phyloP scores from a whole-genome alignment of 805 yeast species.

The Debaryomyces tyrocola region DNA sequence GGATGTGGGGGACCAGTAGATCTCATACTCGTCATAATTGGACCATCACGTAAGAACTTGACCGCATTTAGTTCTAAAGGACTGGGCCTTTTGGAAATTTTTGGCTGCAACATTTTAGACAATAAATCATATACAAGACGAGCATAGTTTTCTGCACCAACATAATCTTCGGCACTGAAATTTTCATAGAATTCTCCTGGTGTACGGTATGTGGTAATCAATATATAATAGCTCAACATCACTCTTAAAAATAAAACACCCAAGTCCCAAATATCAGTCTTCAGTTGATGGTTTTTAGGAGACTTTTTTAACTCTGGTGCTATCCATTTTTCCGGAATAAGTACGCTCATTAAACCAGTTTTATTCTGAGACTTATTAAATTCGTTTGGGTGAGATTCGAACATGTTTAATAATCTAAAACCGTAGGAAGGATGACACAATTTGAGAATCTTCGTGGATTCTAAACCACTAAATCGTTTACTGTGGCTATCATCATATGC shows the following conservation, averaged over 20 bases:
- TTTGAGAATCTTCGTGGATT: conserved; percentile 59
- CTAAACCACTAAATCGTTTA: background rate
- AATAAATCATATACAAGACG: conserved; percentile 67
- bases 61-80: conserved; percentile 84
- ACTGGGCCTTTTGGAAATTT: conserved; percentile 71
- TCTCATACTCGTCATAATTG: conserved; percentile 29
- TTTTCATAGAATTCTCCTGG: conserved; percentile 38
- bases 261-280: conserved; percentile 91
- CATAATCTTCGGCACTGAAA: conserved; percentile 33
- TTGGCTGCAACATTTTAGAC: conserved; percentile 59
- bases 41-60: conserved; percentile 75
- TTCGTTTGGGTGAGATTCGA: conserved; percentile 19
- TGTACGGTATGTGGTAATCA: conserved; percentile 58
- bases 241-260: conserved; percentile 66
- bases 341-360: conserved; percentile 2
- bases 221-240: conserved; percentile 51
- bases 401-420: conserved; percentile 26
- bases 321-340: conserved; percentile 52
- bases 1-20: background rate
- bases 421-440: conserved; percentile 59
- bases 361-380: background rate
- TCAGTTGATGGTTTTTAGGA: conserved; percentile 55
- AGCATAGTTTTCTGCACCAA: conserved; percentile 66
- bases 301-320: conserved; percentile 70
- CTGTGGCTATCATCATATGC: conserved; percentile 3